Percentiles rank a stretch among this genome's conserved stretches.
Conservation (phyloP, 768 basidiomycete species). For the Kwoniella europaea region DNA sequence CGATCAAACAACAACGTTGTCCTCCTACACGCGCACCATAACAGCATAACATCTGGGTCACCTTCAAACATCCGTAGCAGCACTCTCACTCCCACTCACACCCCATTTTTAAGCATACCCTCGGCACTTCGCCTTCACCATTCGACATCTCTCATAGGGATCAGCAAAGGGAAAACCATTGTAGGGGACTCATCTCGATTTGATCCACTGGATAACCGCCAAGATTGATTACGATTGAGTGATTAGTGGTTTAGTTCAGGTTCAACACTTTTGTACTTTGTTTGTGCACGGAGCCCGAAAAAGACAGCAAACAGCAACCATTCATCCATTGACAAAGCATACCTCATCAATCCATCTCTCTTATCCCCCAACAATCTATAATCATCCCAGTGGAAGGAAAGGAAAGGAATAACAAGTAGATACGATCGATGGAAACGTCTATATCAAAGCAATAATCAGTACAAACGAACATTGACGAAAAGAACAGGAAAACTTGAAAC, state of each 20-base stretch:
- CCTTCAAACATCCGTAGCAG: neutral
- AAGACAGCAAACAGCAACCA: neutral
- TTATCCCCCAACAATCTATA: neutral
- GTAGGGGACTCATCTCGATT: neutral
- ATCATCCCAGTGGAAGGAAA: neutral
- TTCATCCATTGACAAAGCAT: neutral
- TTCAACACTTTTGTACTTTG: neutral
- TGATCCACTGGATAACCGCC: neutral
- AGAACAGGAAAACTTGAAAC: neutral
- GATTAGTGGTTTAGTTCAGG: conserved; percentile 6
- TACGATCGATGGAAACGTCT: neutral
- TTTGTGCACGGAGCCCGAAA: conserved; percentile 7
- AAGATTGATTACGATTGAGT: neutral
- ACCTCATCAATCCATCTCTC: neutral
- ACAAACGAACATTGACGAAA: too few relatives aligned
- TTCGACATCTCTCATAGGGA: neutral
- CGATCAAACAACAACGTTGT: conserved; percentile 1
- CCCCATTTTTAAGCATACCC: conserved; percentile 11
- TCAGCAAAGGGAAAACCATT: neutral
- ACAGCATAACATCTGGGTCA: too few relatives aligned
- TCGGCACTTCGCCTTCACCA: neutral
- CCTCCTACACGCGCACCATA: neutral
- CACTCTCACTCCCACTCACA: neutral
- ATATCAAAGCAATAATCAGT: neutral
- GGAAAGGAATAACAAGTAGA: neutral